phyloP scores from a whole-genome alignment of 2,329 filamentous ascomycete species.

The Talaromyces sp. region DNA sequence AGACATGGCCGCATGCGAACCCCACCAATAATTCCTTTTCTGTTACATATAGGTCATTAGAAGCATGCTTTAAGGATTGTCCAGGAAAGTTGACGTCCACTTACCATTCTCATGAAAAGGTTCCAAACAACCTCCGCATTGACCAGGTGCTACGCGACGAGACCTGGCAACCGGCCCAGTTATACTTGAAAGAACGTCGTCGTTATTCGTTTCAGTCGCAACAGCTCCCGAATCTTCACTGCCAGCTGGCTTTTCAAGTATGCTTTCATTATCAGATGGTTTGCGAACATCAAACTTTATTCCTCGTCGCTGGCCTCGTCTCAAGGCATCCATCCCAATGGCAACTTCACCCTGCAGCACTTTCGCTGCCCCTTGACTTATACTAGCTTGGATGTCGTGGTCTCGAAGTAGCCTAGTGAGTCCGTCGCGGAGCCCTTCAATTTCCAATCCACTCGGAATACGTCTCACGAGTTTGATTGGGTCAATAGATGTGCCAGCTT shows the following conservation, averaged over 20 bases:
- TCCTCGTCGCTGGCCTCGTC: slow-evolving; percentile 74
- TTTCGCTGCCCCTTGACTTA: slow-evolving; percentile 81
- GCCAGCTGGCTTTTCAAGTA: neutral
- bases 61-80: neutral
- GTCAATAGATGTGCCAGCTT: slow-evolving; percentile 90
- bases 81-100: neutral
- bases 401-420: slow-evolving; percentile 89
- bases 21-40: slow-evolving; percentile 59
- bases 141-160: slow-evolving; percentile 25
- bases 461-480: slow-evolving; percentile 84
- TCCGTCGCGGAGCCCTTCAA: slow-evolving; percentile 83
- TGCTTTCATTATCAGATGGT: slow-evolving; percentile 1
- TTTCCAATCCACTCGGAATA: slow-evolving; percentile 90
- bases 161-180: slow-evolving; percentile 1
- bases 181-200: slow-evolving; percentile 9
- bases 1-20: slow-evolving; percentile 67
- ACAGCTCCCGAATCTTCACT: slow-evolving; percentile 16
- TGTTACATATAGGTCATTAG: slow-evolving; percentile 22
- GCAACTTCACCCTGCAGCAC: slow-evolving; percentile 86
- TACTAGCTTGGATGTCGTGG: slow-evolving; percentile 91
- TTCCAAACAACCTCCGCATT: slow-evolving; percentile 39
- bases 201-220: slow-evolving; percentile 17
- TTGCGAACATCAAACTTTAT: slow-evolving; percentile 79
- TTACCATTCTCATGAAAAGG: slow-evolving; percentile 40
- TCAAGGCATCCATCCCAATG: slow-evolving; percentile 73